phyloP scores from a whole-genome alignment of 2,329 filamentous ascomycete genomes.

The Metarhizium rileyi region DNA sequence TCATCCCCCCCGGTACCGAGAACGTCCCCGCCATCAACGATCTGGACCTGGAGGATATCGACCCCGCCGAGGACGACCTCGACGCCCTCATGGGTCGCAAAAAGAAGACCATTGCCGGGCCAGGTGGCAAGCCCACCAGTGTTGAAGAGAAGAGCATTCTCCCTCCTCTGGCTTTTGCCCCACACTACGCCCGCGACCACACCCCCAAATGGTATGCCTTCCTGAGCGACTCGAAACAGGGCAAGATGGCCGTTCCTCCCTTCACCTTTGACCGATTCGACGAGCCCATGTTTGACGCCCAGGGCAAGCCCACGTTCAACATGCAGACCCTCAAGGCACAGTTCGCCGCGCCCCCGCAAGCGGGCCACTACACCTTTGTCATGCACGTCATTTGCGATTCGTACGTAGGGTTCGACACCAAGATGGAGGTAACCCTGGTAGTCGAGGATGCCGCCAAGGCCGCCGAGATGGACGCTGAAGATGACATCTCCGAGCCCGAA shows the following conservation, averaged over 20 bases:
- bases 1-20: constrained; percentile 76
- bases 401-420: constrained; percentile 89
- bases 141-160: constrained; percentile 57
- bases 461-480: constrained; percentile 68
- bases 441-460: constrained; percentile 87
- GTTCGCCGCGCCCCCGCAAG: constrained; percentile 87
- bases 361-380: constrained; percentile 87
- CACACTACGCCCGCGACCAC: constrained; percentile 82
- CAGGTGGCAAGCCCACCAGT: constrained; percentile 44
- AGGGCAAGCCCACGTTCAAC: constrained; percentile 81
- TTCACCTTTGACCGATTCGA: constrained; percentile 94
- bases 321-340: constrained; percentile 96
- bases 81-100: constrained; percentile 74
- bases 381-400: constrained; percentile 92
- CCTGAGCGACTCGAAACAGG: constrained; percentile 86
- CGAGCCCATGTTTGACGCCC: constrained; percentile 70
- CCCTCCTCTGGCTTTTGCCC: constrained; percentile 80
- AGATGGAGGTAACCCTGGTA: constrained; percentile 78
- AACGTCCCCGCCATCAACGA: constrained; percentile 67
- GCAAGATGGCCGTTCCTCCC: constrained; percentile 91
- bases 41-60: constrained; percentile 77
- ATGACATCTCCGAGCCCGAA: constrained; percentile 95
- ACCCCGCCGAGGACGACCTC: constrained; percentile 86
- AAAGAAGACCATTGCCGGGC: constrained; percentile 55
- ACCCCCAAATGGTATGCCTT: constrained; percentile 91